Percentiles rank a stretch among this genome's conserved stretches.
Evolutionary conservation across 176 grass and related monocot genomes (phyloP).

Genomic region (Carex parvula): DNA sequence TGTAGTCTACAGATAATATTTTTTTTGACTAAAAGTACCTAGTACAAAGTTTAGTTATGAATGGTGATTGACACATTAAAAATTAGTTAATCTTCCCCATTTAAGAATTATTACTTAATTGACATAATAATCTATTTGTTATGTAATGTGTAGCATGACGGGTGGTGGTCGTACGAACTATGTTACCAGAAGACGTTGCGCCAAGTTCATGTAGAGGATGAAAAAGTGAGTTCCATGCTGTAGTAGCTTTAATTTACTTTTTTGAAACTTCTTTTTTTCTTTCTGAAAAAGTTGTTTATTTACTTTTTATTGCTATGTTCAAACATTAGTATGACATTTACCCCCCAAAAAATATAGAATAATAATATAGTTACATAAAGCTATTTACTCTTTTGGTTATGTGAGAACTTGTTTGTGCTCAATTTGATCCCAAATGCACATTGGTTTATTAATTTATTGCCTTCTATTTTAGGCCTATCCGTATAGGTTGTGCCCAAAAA

Average conservation of each 20-base stretch:
- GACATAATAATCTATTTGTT: not conserved
- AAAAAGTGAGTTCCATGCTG: slow-evolving; percentile 40
- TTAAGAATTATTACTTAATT: not conserved
- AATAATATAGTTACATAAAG: not conserved
- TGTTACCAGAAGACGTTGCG: slow-evolving; percentile 73
- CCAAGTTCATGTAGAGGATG: slow-evolving; percentile 73
- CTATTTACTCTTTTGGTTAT: not conserved
- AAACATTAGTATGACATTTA: not conserved
- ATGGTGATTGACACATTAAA: slow-evolving; percentile 1
- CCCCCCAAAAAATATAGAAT: not conserved
- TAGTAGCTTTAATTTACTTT: not conserved
- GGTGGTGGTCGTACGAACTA: slow-evolving; percentile 97
- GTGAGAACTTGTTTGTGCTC: not conserved
- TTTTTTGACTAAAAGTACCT: not conserved
- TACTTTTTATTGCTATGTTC: slow-evolving; percentile 23
- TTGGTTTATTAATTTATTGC: slow-evolving; percentile 6
- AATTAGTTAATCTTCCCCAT: not conserved
- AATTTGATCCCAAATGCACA: not conserved
- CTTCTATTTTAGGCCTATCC: not conserved
- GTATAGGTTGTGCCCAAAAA: not conserved
- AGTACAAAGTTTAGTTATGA: not conserved
- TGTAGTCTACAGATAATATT: not conserved
- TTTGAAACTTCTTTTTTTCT: not conserved
- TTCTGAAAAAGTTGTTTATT: not conserved
- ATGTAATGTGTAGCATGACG: slow-evolving; percentile 47